Evolutionary conservation across 805 yeast species (phyloP).

Genomic region (Blastobotrys chiropterorum): DNA sequence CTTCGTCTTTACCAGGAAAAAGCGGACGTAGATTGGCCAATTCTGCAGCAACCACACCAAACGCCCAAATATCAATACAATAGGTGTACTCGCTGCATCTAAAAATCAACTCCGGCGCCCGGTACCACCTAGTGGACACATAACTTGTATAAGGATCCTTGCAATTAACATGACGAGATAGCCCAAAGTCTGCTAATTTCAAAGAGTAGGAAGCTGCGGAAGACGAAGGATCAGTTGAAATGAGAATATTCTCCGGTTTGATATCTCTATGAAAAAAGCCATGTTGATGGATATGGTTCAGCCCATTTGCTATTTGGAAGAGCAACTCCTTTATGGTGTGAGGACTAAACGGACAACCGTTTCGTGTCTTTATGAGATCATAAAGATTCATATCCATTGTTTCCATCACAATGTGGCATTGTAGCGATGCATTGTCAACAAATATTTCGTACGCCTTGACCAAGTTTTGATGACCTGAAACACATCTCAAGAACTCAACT

Average conservation of each 20-base stretch:
- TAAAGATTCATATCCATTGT: slow-evolving; percentile 75
- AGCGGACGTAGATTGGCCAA: slow-evolving; percentile 69
- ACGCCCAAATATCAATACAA: slow-evolving; percentile 89
- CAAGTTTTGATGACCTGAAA: slow-evolving; percentile 65
- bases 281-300: slow-evolving; percentile 70
- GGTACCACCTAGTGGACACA: slow-evolving; percentile 94
- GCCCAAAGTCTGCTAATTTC: slow-evolving; percentile 92
- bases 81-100: slow-evolving; percentile 73
- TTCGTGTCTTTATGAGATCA: slow-evolving; percentile 65
- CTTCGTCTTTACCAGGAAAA: slow-evolving; percentile 75
- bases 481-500: slow-evolving; percentile 34
- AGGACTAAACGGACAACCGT: slow-evolving; percentile 46
- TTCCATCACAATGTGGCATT: slow-evolving; percentile 83
- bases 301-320: slow-evolving; percentile 66
- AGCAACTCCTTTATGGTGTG: slow-evolving; percentile 44
- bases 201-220: slow-evolving; percentile 42
- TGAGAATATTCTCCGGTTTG: slow-evolving; percentile 87
- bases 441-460: slow-evolving; percentile 76
- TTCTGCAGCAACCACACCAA: slow-evolving; percentile 87
- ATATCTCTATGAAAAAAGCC: slow-evolving; percentile 81
- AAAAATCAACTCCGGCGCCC: slow-evolving; percentile 85
- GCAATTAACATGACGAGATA: slow-evolving; percentile 68
- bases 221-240: slow-evolving; percentile 45
- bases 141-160: slow-evolving; percentile 65
- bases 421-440: slow-evolving; percentile 52